Evolutionary conservation across 352 stramenopile genomes (phyloP).

Genomic region (Phytophthora gonapodyides): DNA sequence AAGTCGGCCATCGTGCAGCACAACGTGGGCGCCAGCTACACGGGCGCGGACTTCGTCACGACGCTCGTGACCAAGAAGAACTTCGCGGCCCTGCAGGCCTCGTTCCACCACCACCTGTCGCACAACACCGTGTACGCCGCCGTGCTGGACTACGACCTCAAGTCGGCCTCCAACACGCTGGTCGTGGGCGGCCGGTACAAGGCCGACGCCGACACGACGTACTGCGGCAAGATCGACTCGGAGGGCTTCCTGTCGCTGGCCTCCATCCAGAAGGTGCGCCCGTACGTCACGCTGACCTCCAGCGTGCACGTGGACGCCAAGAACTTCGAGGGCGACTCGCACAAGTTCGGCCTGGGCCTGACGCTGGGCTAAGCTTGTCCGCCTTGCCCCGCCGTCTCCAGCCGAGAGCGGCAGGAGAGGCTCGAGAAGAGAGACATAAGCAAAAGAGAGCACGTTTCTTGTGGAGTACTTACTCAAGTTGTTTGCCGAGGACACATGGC

Average conservation of each 20-base stretch:
- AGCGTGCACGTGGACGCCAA: conserved; percentile 85
- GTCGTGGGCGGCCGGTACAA: conserved; percentile 80
- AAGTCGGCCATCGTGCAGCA: conserved; percentile 82
- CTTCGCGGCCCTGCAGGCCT: conserved; percentile 73
- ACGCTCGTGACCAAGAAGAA: conserved; percentile 84
- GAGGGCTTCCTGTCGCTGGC: conserved; percentile 78
- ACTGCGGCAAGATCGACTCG: conserved; percentile 84
- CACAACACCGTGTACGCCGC: conserved; percentile 78
- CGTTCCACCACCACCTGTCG: conserved; percentile 85
- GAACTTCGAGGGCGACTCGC: conserved; percentile 85
- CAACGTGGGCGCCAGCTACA: conserved; percentile 77
- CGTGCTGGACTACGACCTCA: conserved; percentile 84
- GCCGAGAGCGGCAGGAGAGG: conserved; percentile 20
- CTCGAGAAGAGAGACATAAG: conserved; percentile 38
- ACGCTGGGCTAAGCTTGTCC: conserved; percentile 65
- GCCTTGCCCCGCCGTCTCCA: conserved; percentile 18
- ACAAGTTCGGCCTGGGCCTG: conserved; percentile 86
- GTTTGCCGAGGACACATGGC: neutral
- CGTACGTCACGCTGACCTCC: conserved; percentile 73
- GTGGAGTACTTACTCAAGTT: conserved; percentile 25
- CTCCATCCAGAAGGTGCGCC: conserved; percentile 79
- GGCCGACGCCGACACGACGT: conserved; percentile 75
- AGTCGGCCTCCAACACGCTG: conserved; percentile 80
- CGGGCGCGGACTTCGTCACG: conserved; percentile 70
- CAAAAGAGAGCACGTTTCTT: conserved; percentile 49